These are phyloP conservation scores for Lanmaoa pseudosensibilis DNA, from an alignment of 768 basidiomycete species.

Conservation along the genomic window DNA sequence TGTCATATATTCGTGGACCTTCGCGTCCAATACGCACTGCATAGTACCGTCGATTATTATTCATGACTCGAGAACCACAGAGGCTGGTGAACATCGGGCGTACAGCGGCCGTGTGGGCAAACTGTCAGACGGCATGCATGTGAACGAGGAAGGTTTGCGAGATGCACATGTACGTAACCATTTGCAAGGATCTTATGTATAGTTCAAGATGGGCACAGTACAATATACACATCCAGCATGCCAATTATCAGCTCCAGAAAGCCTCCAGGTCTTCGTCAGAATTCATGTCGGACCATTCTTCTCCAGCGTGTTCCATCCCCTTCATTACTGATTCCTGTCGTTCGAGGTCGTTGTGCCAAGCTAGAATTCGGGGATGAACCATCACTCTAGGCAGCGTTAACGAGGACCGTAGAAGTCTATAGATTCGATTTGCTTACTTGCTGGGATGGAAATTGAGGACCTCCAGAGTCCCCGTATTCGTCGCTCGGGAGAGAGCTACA, in stretches of 20 bases:
- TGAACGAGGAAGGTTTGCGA: not conserved
- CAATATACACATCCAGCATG: not conserved
- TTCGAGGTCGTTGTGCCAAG: conserved; percentile 48
- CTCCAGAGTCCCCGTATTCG: conserved; percentile 61
- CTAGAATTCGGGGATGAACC: conserved; percentile 62
- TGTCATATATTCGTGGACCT: conserved; percentile 35
- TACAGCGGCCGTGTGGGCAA: not conserved
- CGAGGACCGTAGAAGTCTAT: not conserved
- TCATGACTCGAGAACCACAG: conserved; percentile 7
- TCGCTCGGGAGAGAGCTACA: conserved; percentile 74
- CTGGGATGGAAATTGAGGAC: conserved; percentile 60
- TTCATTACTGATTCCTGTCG: conserved; percentile 11
- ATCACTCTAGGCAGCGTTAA: conserved; percentile 45
- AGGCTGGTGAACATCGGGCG: not conserved
- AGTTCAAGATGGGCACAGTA: not conserved
- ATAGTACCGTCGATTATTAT: conserved; percentile 29
- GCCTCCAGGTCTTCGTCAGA: conserved; percentile 35
- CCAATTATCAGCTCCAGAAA: conserved; percentile 27
- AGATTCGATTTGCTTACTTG: conserved; percentile 43
- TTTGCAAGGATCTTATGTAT: not conserved
- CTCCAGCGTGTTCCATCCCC: conserved; percentile 12
- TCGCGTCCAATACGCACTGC: conserved; percentile 37
- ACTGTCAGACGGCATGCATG: not conserved
- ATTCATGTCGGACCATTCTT: conserved; percentile 35
- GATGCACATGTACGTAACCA: conserved; percentile 5